Base-by-base conservation (phyloP, 345 rosid genomes). In the Combretum micranthum region DNA sequence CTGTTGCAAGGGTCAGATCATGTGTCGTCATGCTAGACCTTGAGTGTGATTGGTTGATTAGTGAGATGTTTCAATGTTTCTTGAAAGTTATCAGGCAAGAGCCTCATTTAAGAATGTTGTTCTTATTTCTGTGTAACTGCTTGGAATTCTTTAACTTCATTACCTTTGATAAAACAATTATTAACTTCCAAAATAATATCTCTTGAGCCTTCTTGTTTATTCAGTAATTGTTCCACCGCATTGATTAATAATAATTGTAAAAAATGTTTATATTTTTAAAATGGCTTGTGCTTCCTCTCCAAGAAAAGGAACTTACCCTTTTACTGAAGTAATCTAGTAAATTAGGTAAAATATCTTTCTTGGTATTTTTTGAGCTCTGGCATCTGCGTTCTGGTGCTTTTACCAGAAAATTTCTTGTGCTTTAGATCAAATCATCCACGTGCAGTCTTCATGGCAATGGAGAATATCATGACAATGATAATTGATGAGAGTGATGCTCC, bases 21-120 rank as follows among this genome's bases (percentile, higher is more conserved):
- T 77, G 83, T 67, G 71, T 88, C 74, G 67, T 91, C 68, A 85
- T 91, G 96, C 66, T 85, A 70, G 95, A 91, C 71, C 84, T 88
- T 49, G 83, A 82, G 72, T 77, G 84, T 44, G 83, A 88, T 55
- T 71, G 60, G 52, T 73, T 85, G 62, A 72, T 86, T 43, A 32
- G 75, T 12, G 77, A 82, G 55, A 84, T 88, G 88, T 85, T 91
- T 75, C 78, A 60, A 20, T 71, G 49, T 59, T 80, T 85, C 65
- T 72, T 88, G 56, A 72, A 71, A 63, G 69, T 61, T 60, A 70
- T 77, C 21, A 70, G 87, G 97, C 87, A 77, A 56, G 56, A 53
- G 62, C 55, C 45, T 59, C 52, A 32, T 57, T 43, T 32, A 13
- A 45, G 44, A 37, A 62, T 16, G 52, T 44, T 46, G 46, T 44